Conservation (phyloP, 164 flowering plant species). For the Malania oleifera region DNA sequence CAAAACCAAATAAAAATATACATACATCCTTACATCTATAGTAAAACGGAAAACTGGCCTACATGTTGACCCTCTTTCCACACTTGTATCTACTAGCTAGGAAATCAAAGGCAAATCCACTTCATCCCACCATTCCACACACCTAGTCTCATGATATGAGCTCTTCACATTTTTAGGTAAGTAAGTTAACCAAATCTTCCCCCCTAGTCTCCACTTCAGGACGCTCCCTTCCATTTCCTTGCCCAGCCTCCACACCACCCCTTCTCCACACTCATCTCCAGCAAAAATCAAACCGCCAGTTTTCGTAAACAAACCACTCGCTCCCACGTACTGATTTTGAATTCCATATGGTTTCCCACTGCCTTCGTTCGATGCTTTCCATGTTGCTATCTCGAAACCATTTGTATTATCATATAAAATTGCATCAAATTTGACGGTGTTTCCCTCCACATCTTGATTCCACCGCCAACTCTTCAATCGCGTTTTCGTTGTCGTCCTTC, state of each 20-base stretch:
- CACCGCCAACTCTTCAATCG: constrained; percentile 67
- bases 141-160: constrained; percentile 59
- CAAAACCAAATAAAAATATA: no score
- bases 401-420: constrained; percentile 44
- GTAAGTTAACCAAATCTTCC: constrained; percentile 71
- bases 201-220: constrained; percentile 89
- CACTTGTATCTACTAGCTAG: no score
- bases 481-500: constrained; percentile 30
- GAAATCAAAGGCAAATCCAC: constrained; percentile 71
- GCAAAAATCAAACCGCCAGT: constrained; percentile 61
- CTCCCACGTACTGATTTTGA: constrained; percentile 35
- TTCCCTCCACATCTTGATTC: constrained; percentile 87
- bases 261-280: constrained; percentile 64
- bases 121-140: constrained; percentile 83
- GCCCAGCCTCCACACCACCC: constrained; percentile 72
- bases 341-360: constrained; percentile 16
- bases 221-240: constrained; percentile 89
- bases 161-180: constrained; percentile 50
- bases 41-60: no score
- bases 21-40: no score
- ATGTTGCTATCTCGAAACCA: constrained; percentile 47
- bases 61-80: no score
- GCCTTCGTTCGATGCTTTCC: constrained; percentile 26
- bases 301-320: constrained; percentile 44
- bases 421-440: constrained; percentile 59